Evolutionary conservation across 176 grass and related monocot species (phyloP), one percentile per base, ranked within the genome.

Genomic region (Metroxylon sagu): DNA sequence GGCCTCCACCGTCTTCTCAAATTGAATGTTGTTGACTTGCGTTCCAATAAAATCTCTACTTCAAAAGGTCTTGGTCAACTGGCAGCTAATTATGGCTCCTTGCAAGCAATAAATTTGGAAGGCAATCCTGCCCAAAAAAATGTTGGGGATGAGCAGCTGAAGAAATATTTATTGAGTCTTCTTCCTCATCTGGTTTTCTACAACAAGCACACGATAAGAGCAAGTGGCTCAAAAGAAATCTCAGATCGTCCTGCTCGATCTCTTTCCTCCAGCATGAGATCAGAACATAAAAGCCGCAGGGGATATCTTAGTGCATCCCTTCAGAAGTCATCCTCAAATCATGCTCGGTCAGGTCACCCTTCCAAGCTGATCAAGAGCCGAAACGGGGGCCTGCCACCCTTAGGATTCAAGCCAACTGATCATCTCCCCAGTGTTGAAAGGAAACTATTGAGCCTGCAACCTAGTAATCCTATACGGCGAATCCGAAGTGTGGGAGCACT

Each of bases 1-100:
- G 87, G 93, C 28, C 87, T 97, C 66, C 87, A 97, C 63, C 80
- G 93, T 12, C 80, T 97, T 57, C 73, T 97, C 39, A 97, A 97
- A 70, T 59, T 97, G 25, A 97, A 82, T 55, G 62, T 85, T 65
- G 75, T 97, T 29, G 93, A 97, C 77, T 56, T 97, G 62, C 70
- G 84, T 52, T 18, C 65, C 58, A 97, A 97, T 70, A 82, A 82
- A 63, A 85, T 84, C 60, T 43, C 35, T 12, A 43, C 35, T 43
- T 43, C 83, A 85, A 8, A 74, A 89, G 54, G 83, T 95, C 23
- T 75, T 71, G 26, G 64, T 95, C 51, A 83, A 90, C 49, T 79
- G 74, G 77, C 73, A 16, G 84, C 93, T 0, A 97, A 97, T 76
- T 88, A 97, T 72, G 76, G 68, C 71, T 88, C 83, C 49, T 76